phyloP scores from a whole-genome alignment of 768 basidiomycete species.

The Trametes cubensis region DNA sequence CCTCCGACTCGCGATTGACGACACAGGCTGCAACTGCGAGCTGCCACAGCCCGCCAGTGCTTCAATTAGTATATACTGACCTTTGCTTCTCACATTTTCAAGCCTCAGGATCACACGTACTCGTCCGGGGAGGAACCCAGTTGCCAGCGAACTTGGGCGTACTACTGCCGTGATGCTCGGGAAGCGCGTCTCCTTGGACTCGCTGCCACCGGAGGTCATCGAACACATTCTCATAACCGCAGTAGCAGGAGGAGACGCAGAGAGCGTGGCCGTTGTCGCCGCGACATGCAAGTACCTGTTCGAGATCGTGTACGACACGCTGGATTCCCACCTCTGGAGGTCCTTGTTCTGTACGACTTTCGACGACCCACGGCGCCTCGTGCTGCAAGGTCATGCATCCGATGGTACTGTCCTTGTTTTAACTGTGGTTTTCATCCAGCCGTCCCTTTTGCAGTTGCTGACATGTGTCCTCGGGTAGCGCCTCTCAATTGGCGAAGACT shows the following conservation, averaged over 20 bases:
- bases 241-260: slow-evolving; percentile 24
- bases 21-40: no score
- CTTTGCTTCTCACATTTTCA: no score
- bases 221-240: slow-evolving; percentile 38
- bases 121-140: no score
- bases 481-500: slow-evolving; percentile 1
- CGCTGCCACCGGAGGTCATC: slow-evolving; percentile 39
- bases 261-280: slow-evolving; percentile 34
- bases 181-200: background rate
- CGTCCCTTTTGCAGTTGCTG: background rate
- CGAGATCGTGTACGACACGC: slow-evolving; percentile 35
- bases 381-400: background rate
- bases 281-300: slow-evolving; percentile 37
- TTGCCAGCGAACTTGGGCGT: no score
- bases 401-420: background rate
- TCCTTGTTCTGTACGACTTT: slow-evolving; percentile 39
- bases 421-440: background rate
- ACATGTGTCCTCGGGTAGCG: no score
- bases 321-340: slow-evolving; percentile 41
- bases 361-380: slow-evolving; percentile 35
- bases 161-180: no score
- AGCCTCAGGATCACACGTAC: no score
- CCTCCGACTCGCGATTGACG: no score
- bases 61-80: no score
- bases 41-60: no score